Base-by-base conservation (phyloP, 176 grass and related monocot genomes). In the Cymbopogon citratus region DNA sequence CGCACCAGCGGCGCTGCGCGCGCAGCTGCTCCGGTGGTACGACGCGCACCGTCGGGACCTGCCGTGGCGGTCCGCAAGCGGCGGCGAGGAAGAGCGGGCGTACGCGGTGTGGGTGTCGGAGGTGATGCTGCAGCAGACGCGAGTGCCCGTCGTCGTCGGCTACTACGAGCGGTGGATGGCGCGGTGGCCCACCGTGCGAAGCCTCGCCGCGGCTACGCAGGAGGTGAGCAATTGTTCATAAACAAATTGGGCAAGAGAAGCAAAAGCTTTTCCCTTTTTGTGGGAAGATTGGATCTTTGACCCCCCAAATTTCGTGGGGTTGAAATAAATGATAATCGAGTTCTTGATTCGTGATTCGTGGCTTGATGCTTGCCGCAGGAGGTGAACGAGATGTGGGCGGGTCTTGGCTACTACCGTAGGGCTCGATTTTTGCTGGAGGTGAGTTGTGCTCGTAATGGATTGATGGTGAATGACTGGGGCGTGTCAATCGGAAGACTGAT, bases 51-150 rank as follows among this genome's bases (percentile, higher is more conserved):
- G 72, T 46, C 88, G 95, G 25, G 86, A 83, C 62, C 89, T 98
- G 21, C 95, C 95, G 27, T 98, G 95, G 95, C 86, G 95, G 43
- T 38, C 49, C 73, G 39, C 69, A 12, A 48, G 66, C 39, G 43
- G 75, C 43, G 29, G 54, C 54, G 46, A 66, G 9, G 77, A 90
- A 46, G 82, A 90, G 78, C 71, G 95, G 66, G 95, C 95, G 13
- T 98, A 98, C 51, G 90, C 87, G 51, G 95, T 98, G 39, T 98
- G 95, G 95, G 95, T 98, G 35, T 94, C 92, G 83, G 92, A 98
- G 80, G 84, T 98, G 78, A 98, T 98, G 95, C 88, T 98, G 86
- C 95, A 98, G 90, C 95, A 98, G 87, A 95, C 95, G 45, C 88
- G 95, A 73, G 95, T 98, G 40, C 54, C 88, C 34, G 80, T 91